Evolutionary conservation across 202 grass and related monocot genomes (phyloP).

Genomic region (Panicum hallii): DNA sequence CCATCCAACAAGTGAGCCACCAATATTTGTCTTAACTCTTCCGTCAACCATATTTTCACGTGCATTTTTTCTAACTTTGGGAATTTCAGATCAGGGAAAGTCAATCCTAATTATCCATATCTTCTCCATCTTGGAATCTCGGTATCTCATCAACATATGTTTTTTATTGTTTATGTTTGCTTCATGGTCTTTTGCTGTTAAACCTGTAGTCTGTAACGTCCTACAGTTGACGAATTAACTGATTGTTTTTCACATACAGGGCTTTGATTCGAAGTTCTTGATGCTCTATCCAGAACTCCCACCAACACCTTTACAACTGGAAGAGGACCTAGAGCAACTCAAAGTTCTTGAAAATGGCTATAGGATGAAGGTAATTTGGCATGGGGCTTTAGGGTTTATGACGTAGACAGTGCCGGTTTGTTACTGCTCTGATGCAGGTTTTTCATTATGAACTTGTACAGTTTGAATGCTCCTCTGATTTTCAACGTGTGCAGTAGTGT

Average conservation of each 20-base stretch:
- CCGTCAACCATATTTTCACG: not conserved
- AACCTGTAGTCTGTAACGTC: not conserved
- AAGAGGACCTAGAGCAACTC: conserved; percentile 95
- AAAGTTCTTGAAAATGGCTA: conserved; percentile 97
- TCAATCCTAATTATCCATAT: conserved; percentile 73
- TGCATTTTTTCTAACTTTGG: conserved; percentile 11
- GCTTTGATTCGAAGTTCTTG: conserved; percentile 84
- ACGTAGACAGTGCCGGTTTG: not conserved
- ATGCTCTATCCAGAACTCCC: conserved; percentile 79
- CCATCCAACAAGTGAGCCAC: conserved; percentile 84
- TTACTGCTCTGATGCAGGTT: not conserved
- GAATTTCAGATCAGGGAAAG: conserved; percentile 76
- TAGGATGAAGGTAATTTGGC: conserved; percentile 86
- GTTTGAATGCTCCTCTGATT: not conserved
- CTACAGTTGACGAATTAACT: not conserved
- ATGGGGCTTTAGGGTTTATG: not conserved
- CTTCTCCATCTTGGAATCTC: conserved; percentile 97
- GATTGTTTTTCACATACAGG: conserved; percentile 39
- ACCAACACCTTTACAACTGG: conserved; percentile 78
- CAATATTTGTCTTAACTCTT: not conserved
- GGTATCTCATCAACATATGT: conserved; percentile 47
- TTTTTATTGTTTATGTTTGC: not conserved
- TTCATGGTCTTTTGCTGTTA: not conserved
- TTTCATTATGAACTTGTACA: not conserved
- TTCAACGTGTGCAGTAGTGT: not conserved